Percentiles rank a stretch among this genome's conserved stretches.
Conservation (phyloP, 345 rosid species). For the Lepidium africanum region DNA sequence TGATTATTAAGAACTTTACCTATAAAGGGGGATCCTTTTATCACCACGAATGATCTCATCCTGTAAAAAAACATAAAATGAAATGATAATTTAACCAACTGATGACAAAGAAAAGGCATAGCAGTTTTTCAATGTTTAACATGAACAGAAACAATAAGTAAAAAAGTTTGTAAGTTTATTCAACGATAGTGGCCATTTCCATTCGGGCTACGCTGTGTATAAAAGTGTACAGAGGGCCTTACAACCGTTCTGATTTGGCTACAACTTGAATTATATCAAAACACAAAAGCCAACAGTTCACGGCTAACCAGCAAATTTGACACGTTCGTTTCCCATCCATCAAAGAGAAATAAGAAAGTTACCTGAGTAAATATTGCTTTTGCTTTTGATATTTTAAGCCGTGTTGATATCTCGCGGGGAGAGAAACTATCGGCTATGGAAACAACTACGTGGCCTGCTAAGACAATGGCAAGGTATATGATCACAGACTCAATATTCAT, state of each 20-base stretch:
- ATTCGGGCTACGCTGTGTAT: not conserved
- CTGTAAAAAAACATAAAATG: conserved; percentile 29
- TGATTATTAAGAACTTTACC: conserved; percentile 47
- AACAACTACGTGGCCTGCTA: conserved; percentile 82
- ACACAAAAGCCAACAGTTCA: not conserved
- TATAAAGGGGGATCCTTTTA: conserved; percentile 76
- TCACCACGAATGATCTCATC: conserved; percentile 85
- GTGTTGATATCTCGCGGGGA: conserved; percentile 67
- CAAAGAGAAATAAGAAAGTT: not conserved
- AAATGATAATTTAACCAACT: not conserved
- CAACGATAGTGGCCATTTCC: not conserved
- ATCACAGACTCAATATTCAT: conserved; percentile 81
- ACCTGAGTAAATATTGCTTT: conserved; percentile 97
- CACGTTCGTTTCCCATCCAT: not conserved
- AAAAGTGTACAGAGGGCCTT: not conserved
- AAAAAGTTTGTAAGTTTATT: not conserved
- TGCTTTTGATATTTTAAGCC: conserved; percentile 80
- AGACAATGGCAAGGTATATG: conserved; percentile 83
- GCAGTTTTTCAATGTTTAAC: not conserved
- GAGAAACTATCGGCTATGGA: conserved; percentile 98
- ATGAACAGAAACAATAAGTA: not conserved
- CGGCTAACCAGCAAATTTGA: not conserved
- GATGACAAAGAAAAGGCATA: not conserved
- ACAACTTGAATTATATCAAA: not conserved
- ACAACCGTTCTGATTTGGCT: not conserved